These are phyloP conservation scores for Heimioporus retisporus DNA, from an alignment of 1,284 basidiomycete species.

Conservation along the genomic window DNA sequence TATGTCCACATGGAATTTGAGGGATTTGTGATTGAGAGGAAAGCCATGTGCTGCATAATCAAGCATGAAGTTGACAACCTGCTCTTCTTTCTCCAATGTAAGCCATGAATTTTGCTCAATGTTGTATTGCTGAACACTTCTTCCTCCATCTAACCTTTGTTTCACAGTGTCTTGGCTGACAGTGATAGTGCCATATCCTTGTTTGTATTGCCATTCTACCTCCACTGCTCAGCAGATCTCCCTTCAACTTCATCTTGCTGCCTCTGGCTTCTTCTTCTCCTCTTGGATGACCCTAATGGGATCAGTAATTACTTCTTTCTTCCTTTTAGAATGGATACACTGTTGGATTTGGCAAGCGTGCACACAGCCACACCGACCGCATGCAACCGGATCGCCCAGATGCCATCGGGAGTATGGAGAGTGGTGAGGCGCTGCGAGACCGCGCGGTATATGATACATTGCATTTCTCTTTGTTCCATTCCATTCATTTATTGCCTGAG, in stretches of 20 bases:
- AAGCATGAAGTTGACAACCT: neutral
- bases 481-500: too few relatives aligned
- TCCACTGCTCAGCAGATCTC: neutral
- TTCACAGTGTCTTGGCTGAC: constrained; percentile 1
- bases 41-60: neutral
- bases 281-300: neutral
- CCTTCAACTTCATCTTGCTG: neutral
- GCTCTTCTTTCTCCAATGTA: constrained; percentile 1
- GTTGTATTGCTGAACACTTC: neutral
- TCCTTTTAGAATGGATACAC: too few relatives aligned
- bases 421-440: too few relatives aligned
- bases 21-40: neutral
- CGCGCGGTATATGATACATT: too few relatives aligned
- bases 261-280: neutral
- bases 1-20: neutral
- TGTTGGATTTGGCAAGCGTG: too few relatives aligned
- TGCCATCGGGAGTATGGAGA: too few relatives aligned
- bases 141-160: neutral
- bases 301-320: neutral
- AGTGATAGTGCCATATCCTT: neutral
- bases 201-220: constrained; percentile 1
- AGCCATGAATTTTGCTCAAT: constrained; percentile 8
- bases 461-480: too few relatives aligned
- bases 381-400: too few relatives aligned
- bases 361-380: too few relatives aligned